phyloP scores from a whole-genome alignment of 768 basidiomycete species.

The Amanita pseudoporphyria region DNA sequence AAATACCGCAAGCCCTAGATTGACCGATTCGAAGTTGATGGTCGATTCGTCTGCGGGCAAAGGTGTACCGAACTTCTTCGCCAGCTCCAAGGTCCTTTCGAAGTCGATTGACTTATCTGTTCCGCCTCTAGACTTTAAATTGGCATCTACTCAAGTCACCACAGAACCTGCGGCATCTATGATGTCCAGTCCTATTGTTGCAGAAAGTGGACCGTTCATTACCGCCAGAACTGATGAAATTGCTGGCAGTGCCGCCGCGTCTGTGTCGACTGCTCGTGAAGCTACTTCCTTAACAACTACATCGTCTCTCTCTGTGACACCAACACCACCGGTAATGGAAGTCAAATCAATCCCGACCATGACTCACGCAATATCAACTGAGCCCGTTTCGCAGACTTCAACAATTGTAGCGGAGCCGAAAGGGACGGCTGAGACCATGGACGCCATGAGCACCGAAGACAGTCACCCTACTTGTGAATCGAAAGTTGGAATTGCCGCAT shows the following conservation, averaged over 20 bases:
- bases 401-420: neutral
- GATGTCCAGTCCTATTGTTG: neutral
- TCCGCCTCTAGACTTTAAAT: conserved; percentile 16
- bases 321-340: neutral
- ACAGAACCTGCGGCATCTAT: neutral
- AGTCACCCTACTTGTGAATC: neutral
- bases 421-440: neutral
- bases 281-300: neutral
- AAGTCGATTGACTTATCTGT: conserved; percentile 26
- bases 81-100: conserved; percentile 36
- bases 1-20: neutral
- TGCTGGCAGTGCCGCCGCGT: neutral
- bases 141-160: neutral
- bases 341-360: neutral
- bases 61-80: conserved; percentile 56
- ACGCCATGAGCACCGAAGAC: neutral
- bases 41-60: conserved; percentile 8
- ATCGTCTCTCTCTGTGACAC: neutral
- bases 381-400: neutral
- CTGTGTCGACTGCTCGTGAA: neutral
- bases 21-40: neutral
- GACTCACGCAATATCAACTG: too few species aligned
- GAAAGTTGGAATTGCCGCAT: neutral
- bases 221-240: too few species aligned
- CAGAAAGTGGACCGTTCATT: neutral